Evolutionary conservation across 192 early-diverging fungal species (phyloP).

Genomic region (Coemansia sp.): DNA sequence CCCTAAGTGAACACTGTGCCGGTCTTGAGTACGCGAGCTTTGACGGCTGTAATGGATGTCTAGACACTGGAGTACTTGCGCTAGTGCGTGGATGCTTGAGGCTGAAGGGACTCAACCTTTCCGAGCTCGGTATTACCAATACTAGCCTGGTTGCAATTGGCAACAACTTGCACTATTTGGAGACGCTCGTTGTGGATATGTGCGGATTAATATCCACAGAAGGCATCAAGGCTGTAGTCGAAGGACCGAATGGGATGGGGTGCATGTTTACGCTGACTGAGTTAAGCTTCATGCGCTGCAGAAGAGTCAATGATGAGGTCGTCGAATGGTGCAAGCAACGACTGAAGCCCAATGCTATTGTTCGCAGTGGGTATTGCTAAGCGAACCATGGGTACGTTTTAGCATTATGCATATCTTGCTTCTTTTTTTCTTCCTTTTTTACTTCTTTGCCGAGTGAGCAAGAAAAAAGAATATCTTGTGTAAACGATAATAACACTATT

Average conservation of each 20-base stretch:
- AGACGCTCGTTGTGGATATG: conserved; percentile 28
- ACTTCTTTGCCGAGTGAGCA: not conserved
- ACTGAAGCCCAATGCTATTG: conserved; percentile 23
- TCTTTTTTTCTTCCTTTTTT: not conserved
- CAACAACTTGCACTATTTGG: conserved; percentile 17
- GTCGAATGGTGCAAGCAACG: conserved; percentile 41
- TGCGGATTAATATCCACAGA: conserved; percentile 28
- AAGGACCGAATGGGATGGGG: conserved; percentile 25
- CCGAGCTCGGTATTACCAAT: conserved; percentile 27
- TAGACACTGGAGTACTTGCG: conserved; percentile 23
- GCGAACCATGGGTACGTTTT: not conserved
- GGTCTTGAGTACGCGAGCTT: conserved; percentile 22
- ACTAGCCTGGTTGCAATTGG: conserved; percentile 25
- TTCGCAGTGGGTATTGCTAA: conserved; percentile 5
- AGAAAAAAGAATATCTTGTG: not conserved
- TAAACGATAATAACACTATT: no score
- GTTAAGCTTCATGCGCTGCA: conserved; percentile 27
- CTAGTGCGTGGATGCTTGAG: conserved; percentile 21
- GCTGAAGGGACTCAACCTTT: conserved; percentile 24
- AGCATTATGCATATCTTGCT: not conserved
- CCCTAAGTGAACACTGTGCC: conserved; percentile 27
- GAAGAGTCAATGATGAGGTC: not conserved
- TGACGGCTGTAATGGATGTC: conserved; percentile 27
- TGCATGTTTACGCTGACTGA: conserved; percentile 33
- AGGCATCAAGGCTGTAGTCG: conserved; percentile 29